These are phyloP conservation scores for Trypanosoma boissoni DNA, from an alignment of 208 protist species.

Conservation along the genomic window DNA sequence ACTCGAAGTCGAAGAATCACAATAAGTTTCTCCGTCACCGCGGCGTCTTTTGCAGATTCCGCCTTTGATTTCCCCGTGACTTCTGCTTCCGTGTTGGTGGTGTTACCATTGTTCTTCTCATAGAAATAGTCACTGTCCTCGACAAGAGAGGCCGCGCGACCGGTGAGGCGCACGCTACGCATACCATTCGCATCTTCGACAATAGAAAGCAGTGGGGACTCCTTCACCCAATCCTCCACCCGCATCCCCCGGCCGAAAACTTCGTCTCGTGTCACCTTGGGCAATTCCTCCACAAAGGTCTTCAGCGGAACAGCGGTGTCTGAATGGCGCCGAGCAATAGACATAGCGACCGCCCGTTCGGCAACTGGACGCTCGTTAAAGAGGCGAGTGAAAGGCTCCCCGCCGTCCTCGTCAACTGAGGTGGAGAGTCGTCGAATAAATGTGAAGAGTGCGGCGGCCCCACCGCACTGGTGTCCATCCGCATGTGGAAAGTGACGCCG, in stretches of 20 bases:
- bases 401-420: not conserved
- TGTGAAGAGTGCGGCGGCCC: not conserved
- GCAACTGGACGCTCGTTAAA: slow-evolving; percentile 35
- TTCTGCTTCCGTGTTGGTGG: not conserved
- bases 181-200: slow-evolving; percentile 20
- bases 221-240: slow-evolving; percentile 33
- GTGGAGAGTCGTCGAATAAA: not conserved
- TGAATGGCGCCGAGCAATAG: slow-evolving; percentile 26
- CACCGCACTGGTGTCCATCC: too few species aligned
- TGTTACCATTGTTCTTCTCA: not conserved
- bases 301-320: slow-evolving; percentile 32
- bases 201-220: slow-evolving; percentile 34
- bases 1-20: slow-evolving; percentile 16
- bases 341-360: slow-evolving; percentile 46
- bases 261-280: slow-evolving; percentile 42
- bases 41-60: not conserved
- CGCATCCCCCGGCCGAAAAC: slow-evolving; percentile 33
- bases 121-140: not conserved
- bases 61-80: not conserved
- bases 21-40: slow-evolving; percentile 9
- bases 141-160: not conserved
- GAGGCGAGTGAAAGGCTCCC: not conserved
- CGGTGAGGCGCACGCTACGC: slow-evolving; percentile 16
- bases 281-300: slow-evolving; percentile 49
- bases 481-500: too few species aligned